A percentile compares a stretch with the other conserved stretches of the same genome.
These are phyloP conservation scores for Skeletonema grethae DNA, from an alignment of 108 stramenopile species.

Conservation along the genomic window DNA sequence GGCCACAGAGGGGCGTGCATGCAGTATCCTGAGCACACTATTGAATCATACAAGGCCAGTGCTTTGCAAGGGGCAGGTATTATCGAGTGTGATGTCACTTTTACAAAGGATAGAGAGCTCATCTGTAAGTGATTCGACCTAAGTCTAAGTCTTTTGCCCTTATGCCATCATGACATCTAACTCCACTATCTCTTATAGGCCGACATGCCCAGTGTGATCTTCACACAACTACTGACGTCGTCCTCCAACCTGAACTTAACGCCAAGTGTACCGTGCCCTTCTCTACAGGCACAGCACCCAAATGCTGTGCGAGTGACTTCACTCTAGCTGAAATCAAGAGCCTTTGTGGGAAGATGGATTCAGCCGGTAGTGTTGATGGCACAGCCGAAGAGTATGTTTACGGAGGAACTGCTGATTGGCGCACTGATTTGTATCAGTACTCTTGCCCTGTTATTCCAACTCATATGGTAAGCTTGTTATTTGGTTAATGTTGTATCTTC, in stretches of 20 bases:
- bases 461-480: too few relatives aligned
- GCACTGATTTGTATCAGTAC: conserved; percentile 63
- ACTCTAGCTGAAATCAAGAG: conserved; percentile 72
- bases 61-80: conserved; percentile 65
- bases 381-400: conserved; percentile 54
- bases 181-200: not conserved
- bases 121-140: conserved; percentile 61
- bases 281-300: conserved; percentile 44
- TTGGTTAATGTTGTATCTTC: too few relatives aligned
- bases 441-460: conserved; percentile 62
- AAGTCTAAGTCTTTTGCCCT: too few relatives aligned
- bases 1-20: conserved; percentile 79
- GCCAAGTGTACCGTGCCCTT: conserved; percentile 73
- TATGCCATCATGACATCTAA: too few relatives aligned
- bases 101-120: conserved; percentile 69
- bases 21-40: conserved; percentile 69
- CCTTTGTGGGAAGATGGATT: conserved; percentile 81
- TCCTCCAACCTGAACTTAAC: conserved; percentile 58
- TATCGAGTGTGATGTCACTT: conserved; percentile 83
- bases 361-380: conserved; percentile 41
- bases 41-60: conserved; percentile 56
- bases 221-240: conserved; percentile 75
- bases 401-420: conserved; percentile 66
- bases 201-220: conserved; percentile 79
- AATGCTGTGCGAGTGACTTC: conserved; percentile 77